Evolutionary conservation across 2,329 filamentous ascomycete species (phyloP), one percentile per base, ranked within the genome.

Genomic region (Aspergillus sojae): DNA sequence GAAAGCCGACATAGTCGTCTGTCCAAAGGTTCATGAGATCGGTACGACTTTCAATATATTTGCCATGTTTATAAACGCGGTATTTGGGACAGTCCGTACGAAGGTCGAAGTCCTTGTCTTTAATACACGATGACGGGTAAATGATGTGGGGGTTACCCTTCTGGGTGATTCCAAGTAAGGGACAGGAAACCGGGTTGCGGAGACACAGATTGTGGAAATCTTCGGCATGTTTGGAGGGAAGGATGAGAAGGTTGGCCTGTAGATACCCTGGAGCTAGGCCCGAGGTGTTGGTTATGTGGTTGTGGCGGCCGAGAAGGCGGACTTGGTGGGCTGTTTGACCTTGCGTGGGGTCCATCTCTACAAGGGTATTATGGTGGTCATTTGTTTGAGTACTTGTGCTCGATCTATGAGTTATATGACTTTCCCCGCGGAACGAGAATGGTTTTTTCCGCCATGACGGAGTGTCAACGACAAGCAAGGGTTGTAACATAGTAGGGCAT

Each of bases 101-200:
- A 34, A 90, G 75, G 69, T 90, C 87, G 60, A 86, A 77, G 56
- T 82, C 78, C 0, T 62, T 1, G 0, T 65, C 64, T 36, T 65
- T 59, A 53, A 75, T 74, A 55, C 70, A 74, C 30, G 57, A 53
- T 0, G 67, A n/a, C 1, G 71, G 72, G 16, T 57, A 54, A 19
- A 75, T 54, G 26, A 36, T 56, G 32, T 63, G 62, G 1, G 71
- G 66, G 12, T 76, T 70, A 4, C 86, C 86, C 0, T 78, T 74
- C 0, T 65, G 50, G 0, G 76, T 74, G 3, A 83, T 83, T 14
- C 83, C 86, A 11, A 89, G 78, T 0, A 90, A 76, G 0, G 87
- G 87, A 68, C 87, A 89, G 0, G 87, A 83, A 0, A 89, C 87
- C 2, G 87, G 85, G 67, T 90, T 90, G 56, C 86, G 82, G 1